These are phyloP conservation scores for Casuarina cunninghamiana DNA, from an alignment of 306 rosid genomes.

Conservation along the genomic window DNA sequence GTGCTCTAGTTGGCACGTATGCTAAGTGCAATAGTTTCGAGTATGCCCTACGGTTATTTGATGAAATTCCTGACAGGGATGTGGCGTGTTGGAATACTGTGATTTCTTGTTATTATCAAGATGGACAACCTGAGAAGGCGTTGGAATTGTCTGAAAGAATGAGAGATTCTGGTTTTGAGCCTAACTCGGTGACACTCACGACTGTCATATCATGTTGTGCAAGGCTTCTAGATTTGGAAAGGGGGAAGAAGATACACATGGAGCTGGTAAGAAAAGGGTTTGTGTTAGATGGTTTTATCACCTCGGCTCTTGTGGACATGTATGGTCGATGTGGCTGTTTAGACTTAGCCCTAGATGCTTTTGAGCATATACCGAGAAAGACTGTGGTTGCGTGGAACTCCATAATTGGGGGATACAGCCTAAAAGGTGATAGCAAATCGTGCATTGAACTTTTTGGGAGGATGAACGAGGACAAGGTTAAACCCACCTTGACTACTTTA, in stretches of 20 bases:
- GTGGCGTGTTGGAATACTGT: constrained; percentile 81
- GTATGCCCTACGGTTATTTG: constrained; percentile 51
- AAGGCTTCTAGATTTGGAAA: constrained; percentile 66
- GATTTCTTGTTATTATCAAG: constrained; percentile 72
- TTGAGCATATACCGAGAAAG: constrained; percentile 63
- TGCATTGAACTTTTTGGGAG: constrained; percentile 62
- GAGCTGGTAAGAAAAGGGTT: constrained; percentile 43
- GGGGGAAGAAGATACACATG: constrained; percentile 64
- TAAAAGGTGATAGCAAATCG: constrained; percentile 64
- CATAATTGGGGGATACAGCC: constrained; percentile 58
- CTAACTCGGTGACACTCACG: constrained; percentile 57
- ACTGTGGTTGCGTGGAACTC: constrained; percentile 78
- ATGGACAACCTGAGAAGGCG: constrained; percentile 53
- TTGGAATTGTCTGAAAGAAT: constrained; percentile 50
- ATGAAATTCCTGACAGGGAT: constrained; percentile 74
- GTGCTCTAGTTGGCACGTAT: constrained; percentile 65
- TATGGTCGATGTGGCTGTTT: constrained; percentile 80
- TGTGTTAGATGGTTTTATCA: constrained; percentile 43
- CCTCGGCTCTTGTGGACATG: constrained; percentile 80
- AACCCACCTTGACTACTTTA: constrained; percentile 65
- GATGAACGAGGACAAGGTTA: constrained; percentile 57
- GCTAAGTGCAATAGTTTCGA: constrained; percentile 58
- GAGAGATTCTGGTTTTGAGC: constrained; percentile 60
- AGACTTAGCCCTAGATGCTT: constrained; percentile 61
- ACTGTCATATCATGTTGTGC: constrained; percentile 63